Percentiles rank a stretch among this genome's conserved stretches.
phyloP scores from a whole-genome alignment of 1,139 yeast genomes.

The Yueomyces sp. region DNA sequence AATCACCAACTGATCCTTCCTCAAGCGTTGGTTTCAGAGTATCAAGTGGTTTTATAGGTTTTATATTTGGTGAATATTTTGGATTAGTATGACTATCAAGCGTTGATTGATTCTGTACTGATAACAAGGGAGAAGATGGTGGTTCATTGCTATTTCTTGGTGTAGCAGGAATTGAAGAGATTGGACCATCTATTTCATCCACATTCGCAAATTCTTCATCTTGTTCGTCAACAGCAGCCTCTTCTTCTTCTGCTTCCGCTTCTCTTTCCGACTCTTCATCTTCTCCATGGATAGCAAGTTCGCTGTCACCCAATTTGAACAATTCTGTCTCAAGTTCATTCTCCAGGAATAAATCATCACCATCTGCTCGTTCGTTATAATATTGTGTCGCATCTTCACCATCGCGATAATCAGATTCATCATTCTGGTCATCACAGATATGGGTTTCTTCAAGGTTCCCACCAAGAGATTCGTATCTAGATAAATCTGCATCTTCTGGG shows the following conservation, averaged over 20 bases:
- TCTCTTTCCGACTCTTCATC: slow-evolving; percentile 1
- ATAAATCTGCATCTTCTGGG: too few relatives aligned
- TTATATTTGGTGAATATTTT: not conserved
- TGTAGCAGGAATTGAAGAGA: slow-evolving; percentile 7
- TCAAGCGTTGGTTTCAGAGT: too few relatives aligned
- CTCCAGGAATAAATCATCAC: too few relatives aligned
- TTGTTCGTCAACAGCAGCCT: slow-evolving; percentile 13
- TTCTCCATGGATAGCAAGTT: not conserved
- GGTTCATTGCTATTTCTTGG: slow-evolving; percentile 1
- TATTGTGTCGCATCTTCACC: too few relatives aligned
- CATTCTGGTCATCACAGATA: too few relatives aligned
- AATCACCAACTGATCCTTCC: slow-evolving; percentile 12
- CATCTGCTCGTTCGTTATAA: too few relatives aligned
- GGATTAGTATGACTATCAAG: not conserved
- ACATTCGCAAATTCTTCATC: slow-evolving; percentile 24
- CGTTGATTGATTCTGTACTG: not conserved
- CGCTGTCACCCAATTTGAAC: not conserved
- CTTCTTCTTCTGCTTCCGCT: slow-evolving; percentile 2
- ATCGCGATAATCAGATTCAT: too few relatives aligned
- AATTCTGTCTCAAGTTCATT: too few relatives aligned
- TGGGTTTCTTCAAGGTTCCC: too few relatives aligned
- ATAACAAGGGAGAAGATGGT: not conserved
- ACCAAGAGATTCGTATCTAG: too few relatives aligned
- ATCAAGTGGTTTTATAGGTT: too few relatives aligned
- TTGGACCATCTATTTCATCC: slow-evolving; percentile 26